A percentile compares a stretch with the other conserved stretches of the same genome.
Conservation (phyloP, 805 yeast species). For the Nakazawaea laoshanensis region DNA sequence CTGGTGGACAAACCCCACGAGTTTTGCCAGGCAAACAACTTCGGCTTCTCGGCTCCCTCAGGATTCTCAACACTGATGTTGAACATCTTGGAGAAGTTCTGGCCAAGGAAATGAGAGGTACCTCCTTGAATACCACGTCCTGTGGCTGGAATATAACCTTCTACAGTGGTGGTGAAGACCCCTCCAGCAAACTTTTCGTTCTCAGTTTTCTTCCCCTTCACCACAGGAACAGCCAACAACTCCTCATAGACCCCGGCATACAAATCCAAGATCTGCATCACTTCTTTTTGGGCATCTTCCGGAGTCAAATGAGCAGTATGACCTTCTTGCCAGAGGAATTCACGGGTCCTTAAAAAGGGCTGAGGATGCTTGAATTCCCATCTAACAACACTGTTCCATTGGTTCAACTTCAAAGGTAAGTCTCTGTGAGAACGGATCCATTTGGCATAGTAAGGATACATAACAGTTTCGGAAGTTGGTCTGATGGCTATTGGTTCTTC, state of each 20-base stretch:
- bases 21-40: conserved; percentile 88
- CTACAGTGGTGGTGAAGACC: conserved; percentile 88
- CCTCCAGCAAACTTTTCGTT: conserved; percentile 99
- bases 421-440: conserved; percentile 99
- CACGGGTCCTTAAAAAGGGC: conserved; percentile 97
- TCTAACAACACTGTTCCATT: conserved; percentile 99
- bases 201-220: conserved; percentile 92
- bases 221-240: conserved; percentile 92
- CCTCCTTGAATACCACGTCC: conserved; percentile 99
- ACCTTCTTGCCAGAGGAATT: conserved; percentile 99
- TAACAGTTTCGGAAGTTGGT: conserved; percentile 98
- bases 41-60: conserved; percentile 77
- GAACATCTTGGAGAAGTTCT: conserved; percentile 98
- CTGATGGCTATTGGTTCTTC: conserved; percentile 99
- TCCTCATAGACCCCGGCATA: conserved; percentile 84
- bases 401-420: conserved; percentile 91
- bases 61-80: conserved; percentile 94
- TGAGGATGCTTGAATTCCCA: conserved; percentile 99
- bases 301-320: conserved; percentile 92
- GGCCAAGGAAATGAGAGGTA: conserved; percentile 96
- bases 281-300: conserved; percentile 79
- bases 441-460: conserved; percentile 98
- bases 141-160: conserved; percentile 95
- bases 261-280: conserved; percentile 73
- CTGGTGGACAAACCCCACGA: conserved; percentile 99